Evolutionary conservation across 768 basidiomycete genomes (phyloP), one percentile per base, ranked within the genome.

Genomic region (Mycena chlorophos): DNA sequence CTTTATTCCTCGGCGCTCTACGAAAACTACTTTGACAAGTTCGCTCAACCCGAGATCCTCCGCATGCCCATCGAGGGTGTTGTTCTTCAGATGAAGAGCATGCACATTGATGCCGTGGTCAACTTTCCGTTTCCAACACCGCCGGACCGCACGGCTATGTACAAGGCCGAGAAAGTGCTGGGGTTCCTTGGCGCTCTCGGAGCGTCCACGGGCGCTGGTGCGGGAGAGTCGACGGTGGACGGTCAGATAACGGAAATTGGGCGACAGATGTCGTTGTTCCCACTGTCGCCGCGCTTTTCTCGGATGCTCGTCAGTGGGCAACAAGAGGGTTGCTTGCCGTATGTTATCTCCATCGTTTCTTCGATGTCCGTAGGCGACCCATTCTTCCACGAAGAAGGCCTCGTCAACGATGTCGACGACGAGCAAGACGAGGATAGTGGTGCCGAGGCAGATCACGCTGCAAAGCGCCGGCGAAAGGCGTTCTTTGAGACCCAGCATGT

Each of bases 41-140:
- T 96, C 70, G 81, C 91, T 0, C 75, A 84, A 55, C 97, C 97
- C 2, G 97, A 99, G 70, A 95, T 98, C 53, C 79, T 94, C 40
- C 88, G 95, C 22, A 94, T 91, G 76, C 95, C 97, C 0, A 96
- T 98, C 62, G 97, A 98, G 64, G 95, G 94, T 2, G 88, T 98
- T 22, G 91, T 98, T 8, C 77, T 98, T 28, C 95, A 98, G 70
- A 98, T 99, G 96, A 99, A 99, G 77, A 87, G 86, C 69, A 98
- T 99, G 94, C 92, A 96, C 66, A 96, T 99, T 55, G 94, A 98
- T 65, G 80, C 92, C 1, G 93, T 98, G 34, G 79, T 92, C 63
- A 98, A 98, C 73, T 99, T 99, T 71, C 97, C 97, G 16, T 98
- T 98, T 73, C 97, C 97, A 1, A 98, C 97, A 0, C 89, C 96